Conservation (phyloP, 441 rosid species). For the Capsella rubella region DNA sequence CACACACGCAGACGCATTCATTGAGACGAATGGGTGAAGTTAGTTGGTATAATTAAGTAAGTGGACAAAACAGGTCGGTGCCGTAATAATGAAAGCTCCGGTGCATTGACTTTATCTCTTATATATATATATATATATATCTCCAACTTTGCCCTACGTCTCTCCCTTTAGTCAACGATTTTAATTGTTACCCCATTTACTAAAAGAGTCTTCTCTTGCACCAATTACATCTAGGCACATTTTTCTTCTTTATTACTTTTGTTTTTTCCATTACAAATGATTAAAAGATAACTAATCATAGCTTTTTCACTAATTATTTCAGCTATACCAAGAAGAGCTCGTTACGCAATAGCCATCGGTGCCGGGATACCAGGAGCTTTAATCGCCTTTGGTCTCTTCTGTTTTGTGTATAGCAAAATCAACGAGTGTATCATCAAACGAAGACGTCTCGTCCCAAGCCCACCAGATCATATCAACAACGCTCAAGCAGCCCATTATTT, state of each 20-base stretch:
- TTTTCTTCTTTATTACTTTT: background rate
- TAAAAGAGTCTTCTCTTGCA: conserved; percentile 29
- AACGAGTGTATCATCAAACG: conserved; percentile 37
- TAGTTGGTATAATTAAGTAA: background rate
- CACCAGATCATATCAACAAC: conserved; percentile 24
- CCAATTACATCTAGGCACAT: conserved; percentile 12
- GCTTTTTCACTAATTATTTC: background rate
- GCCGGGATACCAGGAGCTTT: conserved; percentile 65
- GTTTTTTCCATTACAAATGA: background rate
- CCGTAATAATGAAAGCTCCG: conserved; percentile 34
- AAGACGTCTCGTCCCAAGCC: conserved; percentile 36
- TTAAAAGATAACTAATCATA: background rate
- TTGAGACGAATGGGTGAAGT: conserved; percentile 9
- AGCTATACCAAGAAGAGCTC: conserved; percentile 54
- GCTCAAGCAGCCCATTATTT: conserved; percentile 21
- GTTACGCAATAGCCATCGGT: conserved; percentile 55
- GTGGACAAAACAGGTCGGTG: conserved; percentile 30
- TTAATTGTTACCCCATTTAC: conserved; percentile 29
- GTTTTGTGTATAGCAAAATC: conserved; percentile 51
- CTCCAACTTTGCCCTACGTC: conserved; percentile 9
- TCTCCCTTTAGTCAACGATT: conserved; percentile 36
- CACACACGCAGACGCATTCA: background rate
- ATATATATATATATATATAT: no score
- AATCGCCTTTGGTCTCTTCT: conserved; percentile 48
- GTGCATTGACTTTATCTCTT: conserved; percentile 24